Evolutionary conservation across 495 filamentous ascomycete genomes (phyloP), one percentile per base, ranked within the genome.

Genomic region (Aspergillus bridgeri): DNA sequence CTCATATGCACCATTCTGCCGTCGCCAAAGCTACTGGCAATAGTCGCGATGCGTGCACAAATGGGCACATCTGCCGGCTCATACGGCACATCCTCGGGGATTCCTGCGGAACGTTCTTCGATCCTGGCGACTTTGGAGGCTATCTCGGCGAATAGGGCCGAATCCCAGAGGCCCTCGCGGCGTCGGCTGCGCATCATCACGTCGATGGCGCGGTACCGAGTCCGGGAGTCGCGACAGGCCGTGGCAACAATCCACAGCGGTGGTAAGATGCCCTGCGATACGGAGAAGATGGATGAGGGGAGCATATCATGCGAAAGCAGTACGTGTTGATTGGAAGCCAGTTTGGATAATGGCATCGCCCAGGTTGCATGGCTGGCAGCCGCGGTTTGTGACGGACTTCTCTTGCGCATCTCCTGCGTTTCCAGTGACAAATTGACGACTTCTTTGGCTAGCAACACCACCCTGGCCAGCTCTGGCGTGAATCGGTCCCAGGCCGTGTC

Each of bases 161-260:
- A 82, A 64, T 86, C 81, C 82, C 80, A 86, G 65, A 86, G 77
- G 20, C 79, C 83, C 66, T 86, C 84, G 42, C 83, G 69, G 11
- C 47, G 54, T 19, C 42, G 25, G 23, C 45, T 42, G 27, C 54
- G 54, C 5, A 7, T 23, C 38, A 57, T 38, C 7, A 57, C 8
- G 27, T 43, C 54, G 17, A 51, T 57, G 2, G 54, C 54, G 47
- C 47, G 54, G 54, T 57, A 50, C 15, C 54, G 54, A 6, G 17
- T 42, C 2, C 9, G 19, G 8, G 54, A 57, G 47, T 50, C 54
- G 6, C 54, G 54, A 43, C 54, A 57, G 18, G 23, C 21, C 7
- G 54, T 57, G 18, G 54, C 54, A 5, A 57, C 48, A 2, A 24
- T 57, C 54, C 54, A 57, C 1, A 57, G 38, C 18, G 47, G 20